Evolutionary conservation across 2,329 filamentous ascomycete species (phyloP).

Genomic region (Alternaria sp.): DNA sequence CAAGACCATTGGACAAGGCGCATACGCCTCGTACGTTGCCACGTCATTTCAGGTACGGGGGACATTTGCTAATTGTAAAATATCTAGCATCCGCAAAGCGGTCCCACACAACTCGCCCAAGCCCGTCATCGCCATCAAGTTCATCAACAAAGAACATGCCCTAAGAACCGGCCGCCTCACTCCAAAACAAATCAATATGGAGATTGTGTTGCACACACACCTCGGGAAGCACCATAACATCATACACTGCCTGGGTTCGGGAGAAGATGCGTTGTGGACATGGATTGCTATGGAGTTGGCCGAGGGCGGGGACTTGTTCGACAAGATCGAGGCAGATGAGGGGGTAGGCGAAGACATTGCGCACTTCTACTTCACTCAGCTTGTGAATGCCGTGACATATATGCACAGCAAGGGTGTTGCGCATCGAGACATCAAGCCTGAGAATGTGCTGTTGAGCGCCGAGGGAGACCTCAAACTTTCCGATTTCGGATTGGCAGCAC

Average conservation of each 20-base stretch:
- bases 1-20: slow-evolving; percentile 93
- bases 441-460: slow-evolving; percentile 89
- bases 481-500: slow-evolving; percentile 93
- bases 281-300: slow-evolving; percentile 99
- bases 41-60: neutral
- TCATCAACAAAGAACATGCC: slow-evolving; percentile 97
- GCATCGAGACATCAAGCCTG: slow-evolving; percentile 78
- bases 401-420: slow-evolving; percentile 97
- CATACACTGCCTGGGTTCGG: slow-evolving; percentile 88
- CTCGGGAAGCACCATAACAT: slow-evolving; percentile 91
- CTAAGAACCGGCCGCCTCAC: slow-evolving; percentile 87
- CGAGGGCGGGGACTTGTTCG: slow-evolving; percentile 93
- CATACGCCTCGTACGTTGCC: slow-evolving; percentile 80
- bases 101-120: slow-evolving; percentile 72
- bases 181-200: slow-evolving; percentile 87
- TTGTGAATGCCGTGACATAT: slow-evolving; percentile 88
- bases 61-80: neutral
- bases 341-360: slow-evolving; percentile 95
- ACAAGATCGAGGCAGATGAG: slow-evolving; percentile 98
- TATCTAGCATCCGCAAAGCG: slow-evolving; percentile 79
- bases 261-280: slow-evolving; percentile 85
- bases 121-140: slow-evolving; percentile 95
- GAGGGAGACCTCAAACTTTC: slow-evolving; percentile 91
- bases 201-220: slow-evolving; percentile 87
- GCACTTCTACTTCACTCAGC: slow-evolving; percentile 93